phyloP scores from a whole-genome alignment of 1,284 basidiomycete genomes.

The Hymenochaete sp. region DNA sequence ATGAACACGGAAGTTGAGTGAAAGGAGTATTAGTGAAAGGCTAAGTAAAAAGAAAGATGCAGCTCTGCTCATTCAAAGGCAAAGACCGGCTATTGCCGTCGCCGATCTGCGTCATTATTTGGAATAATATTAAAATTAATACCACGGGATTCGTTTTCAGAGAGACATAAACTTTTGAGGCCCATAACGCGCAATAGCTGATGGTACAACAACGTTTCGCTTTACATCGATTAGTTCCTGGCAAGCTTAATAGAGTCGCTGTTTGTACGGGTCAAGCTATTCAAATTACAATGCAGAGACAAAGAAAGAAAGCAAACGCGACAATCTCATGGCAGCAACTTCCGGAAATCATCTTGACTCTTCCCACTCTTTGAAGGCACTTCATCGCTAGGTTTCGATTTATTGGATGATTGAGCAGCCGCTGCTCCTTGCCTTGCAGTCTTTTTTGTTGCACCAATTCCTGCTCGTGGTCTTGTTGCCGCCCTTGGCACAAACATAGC shows the following conservation, averaged over 20 bases:
- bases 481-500: conserved; percentile 60
- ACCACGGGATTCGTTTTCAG: too few species aligned
- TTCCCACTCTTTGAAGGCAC: conserved; percentile 32
- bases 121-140: too few species aligned
- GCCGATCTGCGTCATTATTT: too few species aligned
- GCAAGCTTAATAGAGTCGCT: too few species aligned
- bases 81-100: background rate
- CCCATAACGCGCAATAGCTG: too few species aligned
- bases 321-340: conserved; percentile 44
- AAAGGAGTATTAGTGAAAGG: too few species aligned
- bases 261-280: too few species aligned
- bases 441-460: conserved; percentile 38
- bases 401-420: conserved; percentile 23
- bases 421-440: background rate
- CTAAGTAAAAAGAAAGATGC: background rate
- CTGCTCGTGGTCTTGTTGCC: conserved; percentile 58
- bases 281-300: background rate
- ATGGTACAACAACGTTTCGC: too few species aligned
- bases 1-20: too few species aligned
- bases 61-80: background rate
- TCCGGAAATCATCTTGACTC: conserved; percentile 74
- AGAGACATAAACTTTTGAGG: too few species aligned
- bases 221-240: too few species aligned
- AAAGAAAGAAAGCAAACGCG: background rate
- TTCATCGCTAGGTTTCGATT: conserved; percentile 27